phyloP scores from a whole-genome alignment of 2,329 filamentous ascomycete species.

The Xylariaceae sp. region DNA sequence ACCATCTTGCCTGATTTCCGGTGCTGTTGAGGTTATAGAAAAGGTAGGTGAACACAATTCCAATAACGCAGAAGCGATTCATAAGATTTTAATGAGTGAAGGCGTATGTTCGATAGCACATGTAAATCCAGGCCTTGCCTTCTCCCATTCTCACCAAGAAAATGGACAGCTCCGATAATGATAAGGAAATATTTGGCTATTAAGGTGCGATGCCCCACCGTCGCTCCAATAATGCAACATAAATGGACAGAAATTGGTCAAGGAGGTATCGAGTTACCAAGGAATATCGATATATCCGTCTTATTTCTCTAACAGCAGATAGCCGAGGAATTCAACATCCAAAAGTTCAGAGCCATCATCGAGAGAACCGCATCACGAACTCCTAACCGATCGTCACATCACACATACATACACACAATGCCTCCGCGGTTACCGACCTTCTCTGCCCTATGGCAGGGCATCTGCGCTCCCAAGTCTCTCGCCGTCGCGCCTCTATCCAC shows the following conservation, averaged over 20 bases:
- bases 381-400: conserved; percentile 1
- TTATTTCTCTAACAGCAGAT: no score
- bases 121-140: no score
- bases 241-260: no score
- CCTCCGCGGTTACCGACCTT: conserved; percentile 34
- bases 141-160: not conserved
- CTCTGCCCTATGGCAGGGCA: conserved; percentile 22
- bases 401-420: conserved; percentile 31
- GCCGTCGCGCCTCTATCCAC: conserved; percentile 23
- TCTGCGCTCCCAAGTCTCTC: conserved; percentile 17
- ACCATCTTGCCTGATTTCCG: conserved; percentile 58
- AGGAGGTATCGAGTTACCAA: not conserved
- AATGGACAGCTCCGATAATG: not conserved
- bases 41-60: no score
- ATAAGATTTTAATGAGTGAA: not conserved
- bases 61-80: no score
- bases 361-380: not conserved
- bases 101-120: no score
- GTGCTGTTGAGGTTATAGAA: no score
- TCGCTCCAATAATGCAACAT: no score
- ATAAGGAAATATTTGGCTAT: conserved; percentile 3
- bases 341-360: conserved; percentile 5
- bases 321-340: no score
- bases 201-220: no score
- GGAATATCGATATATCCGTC: no score